A percentile compares a stretch with the other conserved stretches of the same genome.
phyloP scores from a whole-genome alignment of 75 land plant genomes.

The Sequoiadendron giganteum region DNA sequence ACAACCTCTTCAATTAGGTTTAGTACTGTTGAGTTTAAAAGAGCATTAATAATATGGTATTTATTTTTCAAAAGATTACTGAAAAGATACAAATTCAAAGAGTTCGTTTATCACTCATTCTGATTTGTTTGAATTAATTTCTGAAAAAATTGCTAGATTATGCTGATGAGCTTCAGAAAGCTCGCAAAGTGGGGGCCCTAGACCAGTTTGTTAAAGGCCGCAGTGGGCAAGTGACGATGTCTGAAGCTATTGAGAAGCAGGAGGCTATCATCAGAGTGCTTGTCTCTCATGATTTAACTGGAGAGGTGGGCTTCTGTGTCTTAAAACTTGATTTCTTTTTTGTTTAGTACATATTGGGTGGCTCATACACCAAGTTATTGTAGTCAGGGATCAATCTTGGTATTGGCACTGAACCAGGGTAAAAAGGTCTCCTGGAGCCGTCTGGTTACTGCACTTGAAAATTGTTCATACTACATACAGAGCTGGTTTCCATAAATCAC shows the following conservation, averaged over 20 bases:
- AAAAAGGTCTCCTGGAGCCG: neutral
- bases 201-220: constrained; percentile 65
- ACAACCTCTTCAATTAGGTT: neutral
- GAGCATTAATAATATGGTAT: neutral
- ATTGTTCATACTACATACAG: neutral
- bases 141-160: constrained; percentile 33
- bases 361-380: neutral
- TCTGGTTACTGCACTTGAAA: neutral
- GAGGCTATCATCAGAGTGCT: constrained; percentile 74
- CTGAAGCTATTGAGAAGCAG: constrained; percentile 69
- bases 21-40: neutral
- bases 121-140: neutral
- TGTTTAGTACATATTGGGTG: neutral
- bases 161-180: constrained; percentile 79
- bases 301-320: constrained; percentile 43
- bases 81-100: too few species aligned
- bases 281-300: constrained; percentile 47
- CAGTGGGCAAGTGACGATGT: constrained; percentile 58
- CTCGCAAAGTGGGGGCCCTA: constrained; percentile 57
- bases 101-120: neutral
- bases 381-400: neutral
- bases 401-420: neutral
- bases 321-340: constrained; percentile 1
- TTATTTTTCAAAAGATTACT: too few species aligned
- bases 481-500: neutral